These are phyloP conservation scores for Omphalotus olearius DNA, from an alignment of 1,284 basidiomycete species.

Conservation along the genomic window DNA sequence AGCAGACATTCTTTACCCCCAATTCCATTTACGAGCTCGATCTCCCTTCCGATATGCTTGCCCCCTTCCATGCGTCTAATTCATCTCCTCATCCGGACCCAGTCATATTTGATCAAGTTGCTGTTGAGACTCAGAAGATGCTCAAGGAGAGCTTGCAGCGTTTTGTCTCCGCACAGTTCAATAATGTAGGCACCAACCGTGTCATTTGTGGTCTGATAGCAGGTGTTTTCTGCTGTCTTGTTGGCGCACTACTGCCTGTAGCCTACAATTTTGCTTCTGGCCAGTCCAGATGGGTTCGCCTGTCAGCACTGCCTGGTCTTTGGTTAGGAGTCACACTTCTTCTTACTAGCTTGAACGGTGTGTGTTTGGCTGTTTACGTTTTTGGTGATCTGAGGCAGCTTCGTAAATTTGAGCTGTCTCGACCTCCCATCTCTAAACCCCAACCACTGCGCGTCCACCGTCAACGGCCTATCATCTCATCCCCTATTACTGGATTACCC, in stretches of 20 bases:
- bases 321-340: slow-evolving; percentile 67
- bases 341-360: slow-evolving; percentile 61
- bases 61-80: slow-evolving; percentile 51
- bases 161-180: slow-evolving; percentile 65
- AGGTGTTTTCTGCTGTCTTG: slow-evolving; percentile 41
- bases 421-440: slow-evolving; percentile 56
- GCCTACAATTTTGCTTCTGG: slow-evolving; percentile 41
- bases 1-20: slow-evolving; percentile 72
- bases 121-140: slow-evolving; percentile 50
- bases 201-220: slow-evolving; percentile 66
- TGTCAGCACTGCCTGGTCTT: slow-evolving; percentile 61
- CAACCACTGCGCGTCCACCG: slow-evolving; percentile 28
- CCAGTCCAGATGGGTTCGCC: slow-evolving; percentile 48
- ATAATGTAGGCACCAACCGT: slow-evolving; percentile 71
- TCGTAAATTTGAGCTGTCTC: slow-evolving; percentile 67
- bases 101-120: slow-evolving; percentile 53
- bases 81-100: slow-evolving; percentile 58
- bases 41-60: slow-evolving; percentile 59
- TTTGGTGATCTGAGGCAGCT: slow-evolving; percentile 80
- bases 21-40: slow-evolving; percentile 66
- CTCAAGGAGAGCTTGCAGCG: slow-evolving; percentile 60
- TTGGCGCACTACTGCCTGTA: slow-evolving; percentile 49
- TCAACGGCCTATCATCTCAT: slow-evolving; percentile 17
- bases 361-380: slow-evolving; percentile 70
- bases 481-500: slow-evolving; percentile 20